Evolutionary conservation across 257 asterid species (phyloP), one percentile per base, ranked within the genome.

Genomic region (Dorcoceras hygrometricum): DNA sequence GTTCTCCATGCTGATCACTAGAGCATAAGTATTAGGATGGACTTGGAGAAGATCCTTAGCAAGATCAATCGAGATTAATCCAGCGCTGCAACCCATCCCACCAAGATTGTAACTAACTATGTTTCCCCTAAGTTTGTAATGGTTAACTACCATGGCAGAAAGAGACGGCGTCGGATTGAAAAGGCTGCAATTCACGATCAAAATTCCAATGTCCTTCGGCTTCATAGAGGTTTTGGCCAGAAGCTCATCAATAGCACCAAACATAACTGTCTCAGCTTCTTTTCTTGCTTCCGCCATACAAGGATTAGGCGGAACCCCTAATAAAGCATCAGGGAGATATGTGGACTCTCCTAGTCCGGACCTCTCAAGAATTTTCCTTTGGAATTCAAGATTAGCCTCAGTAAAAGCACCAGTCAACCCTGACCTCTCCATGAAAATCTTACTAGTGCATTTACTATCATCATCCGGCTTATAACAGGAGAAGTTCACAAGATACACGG

Each of bases 61-160:
- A 70, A 87, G 90, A 83, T 89, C 95, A 0, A 85, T 85, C 1
- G 95, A 83, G 66, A 87, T 89, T 26, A 89, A 82, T 59, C 96
- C 92, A 50, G 95, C 95, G 59, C 96, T 89, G 32, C 96, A 89
- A 22, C 96, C 96, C 96, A 89, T 89, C 39, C 96, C 96, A 5
- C 96, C 96, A 6, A 89, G 84, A 73, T 89, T 89, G 50, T 83
- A 85, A 63, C 95, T 87, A 18, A 81, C 18, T 23, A 89, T 75
- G 59, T 89, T 89, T 43, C 95, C 96, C 55, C 96, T 63, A 9
- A 89, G 92, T 51, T 84, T 89, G 75, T 89, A 89, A 74, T 87
- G 95, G 68, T 89, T 89, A 23, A 89, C 53, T 34, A 89, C 60
- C 95, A 87, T 87, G 0, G 96, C 95, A 5, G 96, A 89, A 57